Conservation (phyloP, 495 filamentous ascomycete genomes). For the Tetracladium setigerum region DNA sequence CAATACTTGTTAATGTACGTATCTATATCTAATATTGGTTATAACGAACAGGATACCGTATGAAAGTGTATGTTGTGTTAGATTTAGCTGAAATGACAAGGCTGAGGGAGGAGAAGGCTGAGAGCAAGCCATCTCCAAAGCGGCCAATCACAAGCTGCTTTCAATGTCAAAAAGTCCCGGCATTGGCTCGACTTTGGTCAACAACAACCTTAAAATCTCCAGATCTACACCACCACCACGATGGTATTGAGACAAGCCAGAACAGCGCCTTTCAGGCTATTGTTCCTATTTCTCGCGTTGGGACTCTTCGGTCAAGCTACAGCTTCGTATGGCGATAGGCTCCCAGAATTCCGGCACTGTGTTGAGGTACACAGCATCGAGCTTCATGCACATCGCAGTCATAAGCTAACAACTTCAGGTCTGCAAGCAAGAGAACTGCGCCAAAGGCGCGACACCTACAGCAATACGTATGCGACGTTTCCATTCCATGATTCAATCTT, state of each 20-base stretch:
- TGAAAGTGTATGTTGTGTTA: too few species aligned
- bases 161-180: too few species aligned
- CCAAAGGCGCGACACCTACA: conserved; percentile 42
- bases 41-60: too few species aligned
- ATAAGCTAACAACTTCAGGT: conserved; percentile 42
- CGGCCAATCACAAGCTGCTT: too few species aligned
- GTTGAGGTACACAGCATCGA: conserved; percentile 56
- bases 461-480: conserved; percentile 39
- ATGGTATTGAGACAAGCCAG: conserved; percentile 21
- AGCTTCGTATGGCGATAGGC: conserved; percentile 77
- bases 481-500: not conserved
- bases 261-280: conserved; percentile 1
- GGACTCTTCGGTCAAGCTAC: conserved; percentile 24
- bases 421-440: conserved; percentile 75
- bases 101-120: too few species aligned
- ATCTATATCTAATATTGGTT: too few species aligned
- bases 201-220: too few species aligned
- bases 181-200: too few species aligned
- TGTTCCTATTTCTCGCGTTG: conserved; percentile 5
- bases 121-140: too few species aligned
- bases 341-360: conserved; percentile 86
- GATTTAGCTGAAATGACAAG: too few species aligned
- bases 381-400: not conserved
- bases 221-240: not conserved
- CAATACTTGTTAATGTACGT: too few species aligned